Evolutionary conservation across 179 eudicot genomes (phyloP).

Genomic region (Drosera spatulata): DNA sequence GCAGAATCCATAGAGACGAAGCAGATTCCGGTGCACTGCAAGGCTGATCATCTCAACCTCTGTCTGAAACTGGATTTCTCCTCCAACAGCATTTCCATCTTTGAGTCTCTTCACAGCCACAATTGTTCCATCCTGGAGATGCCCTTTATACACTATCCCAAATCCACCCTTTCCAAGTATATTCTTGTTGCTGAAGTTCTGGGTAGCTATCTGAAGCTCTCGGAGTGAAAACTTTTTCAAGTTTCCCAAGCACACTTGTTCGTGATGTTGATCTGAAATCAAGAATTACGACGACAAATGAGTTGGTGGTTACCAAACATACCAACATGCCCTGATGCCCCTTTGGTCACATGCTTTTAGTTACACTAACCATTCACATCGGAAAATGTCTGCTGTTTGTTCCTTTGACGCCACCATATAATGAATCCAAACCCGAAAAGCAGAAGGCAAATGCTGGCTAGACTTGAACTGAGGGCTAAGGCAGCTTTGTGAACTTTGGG

Average conservation of each 20-base stretch:
- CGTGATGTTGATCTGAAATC: slow-evolving; percentile 57
- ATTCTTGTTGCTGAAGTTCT: slow-evolving; percentile 73
- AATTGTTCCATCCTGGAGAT: slow-evolving; percentile 53
- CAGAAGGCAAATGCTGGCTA: slow-evolving; percentile 65
- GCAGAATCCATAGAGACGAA: slow-evolving; percentile 72
- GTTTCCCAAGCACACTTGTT: slow-evolving; percentile 65
- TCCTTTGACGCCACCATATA: slow-evolving; percentile 65
- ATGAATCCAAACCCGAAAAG: slow-evolving; percentile 52
- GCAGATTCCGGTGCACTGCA: slow-evolving; percentile 79
- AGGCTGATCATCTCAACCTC: slow-evolving; percentile 57
- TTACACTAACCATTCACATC: slow-evolving; percentile 49
- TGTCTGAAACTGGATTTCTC: slow-evolving; percentile 44
- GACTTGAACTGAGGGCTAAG: slow-evolving; percentile 68
- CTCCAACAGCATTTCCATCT: slow-evolving; percentile 61
- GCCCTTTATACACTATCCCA: slow-evolving; percentile 76
- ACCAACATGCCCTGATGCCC: no score
- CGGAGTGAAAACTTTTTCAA: slow-evolving; percentile 52
- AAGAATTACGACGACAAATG: background rate
- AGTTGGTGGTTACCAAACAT: no score
- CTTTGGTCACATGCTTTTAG: no score
- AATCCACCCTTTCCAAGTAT: slow-evolving; percentile 91
- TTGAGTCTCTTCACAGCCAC: slow-evolving; percentile 85
- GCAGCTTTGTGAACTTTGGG: slow-evolving; percentile 62
- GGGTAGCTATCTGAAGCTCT: slow-evolving; percentile 66
- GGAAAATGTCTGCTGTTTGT: slow-evolving; percentile 61